These are phyloP conservation scores for Fistulinella prunicolor DNA, from an alignment of 768 basidiomycete species.

Conservation along the genomic window DNA sequence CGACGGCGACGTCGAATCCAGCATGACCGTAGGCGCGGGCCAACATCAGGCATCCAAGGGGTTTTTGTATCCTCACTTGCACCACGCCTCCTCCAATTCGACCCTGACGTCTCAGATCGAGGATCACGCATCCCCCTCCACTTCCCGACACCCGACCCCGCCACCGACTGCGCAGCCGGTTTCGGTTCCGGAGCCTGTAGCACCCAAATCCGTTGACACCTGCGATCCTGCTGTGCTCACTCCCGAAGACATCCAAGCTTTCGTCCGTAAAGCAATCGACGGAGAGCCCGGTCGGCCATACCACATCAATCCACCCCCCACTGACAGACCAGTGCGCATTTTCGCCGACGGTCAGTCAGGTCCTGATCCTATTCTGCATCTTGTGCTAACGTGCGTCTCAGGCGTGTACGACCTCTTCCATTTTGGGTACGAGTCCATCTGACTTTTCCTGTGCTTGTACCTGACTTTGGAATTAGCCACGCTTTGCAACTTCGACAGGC, in stretches of 20 bases:
- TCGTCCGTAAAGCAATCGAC: conserved; percentile 71
- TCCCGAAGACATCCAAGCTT: conserved; percentile 74
- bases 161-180: conserved; percentile 30
- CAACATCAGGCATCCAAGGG: conserved; percentile 30
- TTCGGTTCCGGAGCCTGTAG: conserved; percentile 39
- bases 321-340: conserved; percentile 75
- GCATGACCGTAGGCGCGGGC: conserved; percentile 57
- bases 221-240: conserved; percentile 70
- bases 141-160: conserved; percentile 20
- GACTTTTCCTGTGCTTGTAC: not conserved
- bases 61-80: conserved; percentile 32
- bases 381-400: conserved; percentile 29
- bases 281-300: conserved; percentile 66
- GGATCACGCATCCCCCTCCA: conserved; percentile 18
- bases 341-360: conserved; percentile 83
- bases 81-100: conserved; percentile 48
- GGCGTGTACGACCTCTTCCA: conserved; percentile 98
- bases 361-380: not conserved
- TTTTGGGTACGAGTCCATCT: conserved; percentile 63
- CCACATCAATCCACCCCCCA: conserved; percentile 84
- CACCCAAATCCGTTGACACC: conserved; percentile 34
- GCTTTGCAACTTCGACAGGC: conserved; percentile 95
- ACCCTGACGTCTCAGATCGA: conserved; percentile 48
- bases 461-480: conserved; percentile 54
- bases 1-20: conserved; percentile 86